These are phyloP conservation scores for Xylaria nigripes DNA, from an alignment of 495 filamentous ascomycete species.

Conservation along the genomic window DNA sequence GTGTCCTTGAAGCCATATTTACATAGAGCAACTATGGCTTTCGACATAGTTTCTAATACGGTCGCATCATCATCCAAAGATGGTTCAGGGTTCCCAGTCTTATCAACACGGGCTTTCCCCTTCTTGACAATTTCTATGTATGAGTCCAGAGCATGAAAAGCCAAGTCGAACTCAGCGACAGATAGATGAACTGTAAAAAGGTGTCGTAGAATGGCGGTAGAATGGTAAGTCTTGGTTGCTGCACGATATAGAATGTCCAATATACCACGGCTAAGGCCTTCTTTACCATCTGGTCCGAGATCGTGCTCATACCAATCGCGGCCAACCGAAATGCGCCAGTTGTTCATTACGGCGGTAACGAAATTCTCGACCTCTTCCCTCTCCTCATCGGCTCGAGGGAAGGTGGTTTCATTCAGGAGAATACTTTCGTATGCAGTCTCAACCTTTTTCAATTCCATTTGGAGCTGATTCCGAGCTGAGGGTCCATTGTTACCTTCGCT, in stretches of 20 bases:
- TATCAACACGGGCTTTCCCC: conserved; percentile 70
- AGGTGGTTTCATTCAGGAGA: conserved; percentile 63
- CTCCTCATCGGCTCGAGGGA: conserved; percentile 70
- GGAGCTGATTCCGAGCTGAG: conserved; percentile 55
- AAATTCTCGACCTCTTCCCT: conserved; percentile 73
- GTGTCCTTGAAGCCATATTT: conserved; percentile 65
- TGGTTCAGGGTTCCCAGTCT: conserved; percentile 61
- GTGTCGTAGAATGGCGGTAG: conserved; percentile 74
- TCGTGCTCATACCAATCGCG: conserved; percentile 68
- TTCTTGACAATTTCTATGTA: conserved; percentile 80
- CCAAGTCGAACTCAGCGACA: conserved; percentile 80
- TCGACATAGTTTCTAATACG: conserved; percentile 64
- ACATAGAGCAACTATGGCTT: conserved; percentile 73
- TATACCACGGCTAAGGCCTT: conserved; percentile 58
- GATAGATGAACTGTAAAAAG: conserved; percentile 81
- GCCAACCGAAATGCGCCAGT: conserved; percentile 76
- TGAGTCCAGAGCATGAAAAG: conserved; percentile 76
- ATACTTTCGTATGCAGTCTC: conserved; percentile 66
- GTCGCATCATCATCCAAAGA: conserved; percentile 70
- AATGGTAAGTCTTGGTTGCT: conserved; percentile 88
- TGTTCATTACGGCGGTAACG: conserved; percentile 67
- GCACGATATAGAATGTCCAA: conserved; percentile 82
- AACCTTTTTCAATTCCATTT: conserved; percentile 63
- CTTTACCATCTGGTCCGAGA: conserved; percentile 69
- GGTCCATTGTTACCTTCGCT: conserved; percentile 28